phyloP scores from a whole-genome alignment of 257 asterid species.

The Solanum clarkiae region DNA sequence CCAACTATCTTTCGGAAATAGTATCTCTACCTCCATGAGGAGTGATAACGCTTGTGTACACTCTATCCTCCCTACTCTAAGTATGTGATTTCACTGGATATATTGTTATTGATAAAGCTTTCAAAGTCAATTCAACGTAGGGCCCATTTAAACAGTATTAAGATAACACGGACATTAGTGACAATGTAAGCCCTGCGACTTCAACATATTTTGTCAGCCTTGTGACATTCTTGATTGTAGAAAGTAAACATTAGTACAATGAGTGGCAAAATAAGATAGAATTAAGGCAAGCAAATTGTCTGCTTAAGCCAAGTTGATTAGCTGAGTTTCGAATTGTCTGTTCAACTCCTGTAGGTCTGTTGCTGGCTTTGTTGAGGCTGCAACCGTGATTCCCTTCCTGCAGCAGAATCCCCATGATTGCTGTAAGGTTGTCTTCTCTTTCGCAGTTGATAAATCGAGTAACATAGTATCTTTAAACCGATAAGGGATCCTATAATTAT shows the following conservation, averaged over 20 bases:
- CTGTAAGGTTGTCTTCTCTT: neutral
- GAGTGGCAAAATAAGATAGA: neutral
- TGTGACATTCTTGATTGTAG: neutral
- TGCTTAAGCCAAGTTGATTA: neutral
- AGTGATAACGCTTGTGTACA: no score
- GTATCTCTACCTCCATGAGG: neutral
- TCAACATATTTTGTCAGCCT: neutral
- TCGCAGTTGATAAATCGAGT: conserved; percentile 5
- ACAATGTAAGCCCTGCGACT: neutral
- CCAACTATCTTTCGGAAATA: no score
- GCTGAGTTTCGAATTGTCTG: neutral
- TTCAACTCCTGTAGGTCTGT: neutral
- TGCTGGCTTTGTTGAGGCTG: neutral
- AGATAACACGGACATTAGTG: neutral
- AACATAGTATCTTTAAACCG: conserved; percentile 24
- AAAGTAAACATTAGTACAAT: neutral
- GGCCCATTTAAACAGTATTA: neutral
- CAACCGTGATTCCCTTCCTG: conserved; percentile 1
- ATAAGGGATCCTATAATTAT: conserved; percentile 24
- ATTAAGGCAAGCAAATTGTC: neutral
- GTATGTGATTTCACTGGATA: neutral
- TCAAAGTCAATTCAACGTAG: neutral
- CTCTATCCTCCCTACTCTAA: neutral
- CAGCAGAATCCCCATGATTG: neutral
- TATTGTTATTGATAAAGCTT: neutral